Conservation (phyloP, 2,329 filamentous ascomycete species). For the Onygena corvina region DNA sequence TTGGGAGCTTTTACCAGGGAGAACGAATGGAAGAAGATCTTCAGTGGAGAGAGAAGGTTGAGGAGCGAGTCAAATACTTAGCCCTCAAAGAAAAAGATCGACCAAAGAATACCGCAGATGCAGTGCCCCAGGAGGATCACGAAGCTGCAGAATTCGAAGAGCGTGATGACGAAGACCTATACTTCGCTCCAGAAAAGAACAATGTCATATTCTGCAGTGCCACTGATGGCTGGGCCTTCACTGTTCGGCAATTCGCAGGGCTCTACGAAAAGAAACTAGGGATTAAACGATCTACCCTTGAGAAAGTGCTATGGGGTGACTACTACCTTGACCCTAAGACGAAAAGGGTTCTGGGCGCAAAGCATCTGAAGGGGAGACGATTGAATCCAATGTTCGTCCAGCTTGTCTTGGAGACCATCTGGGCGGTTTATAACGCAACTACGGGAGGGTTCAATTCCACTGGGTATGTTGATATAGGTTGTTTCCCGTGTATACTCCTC, state of each 20-base stretch:
- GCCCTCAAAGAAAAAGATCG: slow-evolving; percentile 44
- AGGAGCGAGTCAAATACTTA: slow-evolving; percentile 66
- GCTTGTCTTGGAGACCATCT: slow-evolving; percentile 85
- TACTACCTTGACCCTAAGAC: slow-evolving; percentile 96
- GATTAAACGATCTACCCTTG: slow-evolving; percentile 74
- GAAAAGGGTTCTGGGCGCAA: slow-evolving; percentile 78
- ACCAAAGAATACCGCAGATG: slow-evolving; percentile 36
- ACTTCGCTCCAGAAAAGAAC: slow-evolving; percentile 95
- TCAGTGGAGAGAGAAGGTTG: slow-evolving; percentile 86
- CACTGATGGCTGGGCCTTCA: slow-evolving; percentile 98
- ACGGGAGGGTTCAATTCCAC: slow-evolving; percentile 69
- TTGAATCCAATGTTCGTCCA: slow-evolving; percentile 98
- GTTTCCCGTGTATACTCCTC: slow-evolving; percentile 1
- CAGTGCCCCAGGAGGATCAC: slow-evolving; percentile 39
- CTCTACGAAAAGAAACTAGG: slow-evolving; percentile 95
- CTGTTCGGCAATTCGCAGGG: slow-evolving; percentile 80
- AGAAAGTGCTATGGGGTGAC: slow-evolving; percentile 93
- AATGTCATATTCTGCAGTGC: slow-evolving; percentile 99
- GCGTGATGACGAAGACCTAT: slow-evolving; percentile 88
- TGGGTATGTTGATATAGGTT: slow-evolving; percentile 44
- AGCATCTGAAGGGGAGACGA: slow-evolving; percentile 82
- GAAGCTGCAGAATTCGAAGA: slow-evolving; percentile 62
- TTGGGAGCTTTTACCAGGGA: slow-evolving; percentile 94
- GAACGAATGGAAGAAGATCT: slow-evolving; percentile 98
- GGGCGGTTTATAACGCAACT: slow-evolving; percentile 89